phyloP scores from a whole-genome alignment of 441 rosid genomes.

The Croton setiger region DNA sequence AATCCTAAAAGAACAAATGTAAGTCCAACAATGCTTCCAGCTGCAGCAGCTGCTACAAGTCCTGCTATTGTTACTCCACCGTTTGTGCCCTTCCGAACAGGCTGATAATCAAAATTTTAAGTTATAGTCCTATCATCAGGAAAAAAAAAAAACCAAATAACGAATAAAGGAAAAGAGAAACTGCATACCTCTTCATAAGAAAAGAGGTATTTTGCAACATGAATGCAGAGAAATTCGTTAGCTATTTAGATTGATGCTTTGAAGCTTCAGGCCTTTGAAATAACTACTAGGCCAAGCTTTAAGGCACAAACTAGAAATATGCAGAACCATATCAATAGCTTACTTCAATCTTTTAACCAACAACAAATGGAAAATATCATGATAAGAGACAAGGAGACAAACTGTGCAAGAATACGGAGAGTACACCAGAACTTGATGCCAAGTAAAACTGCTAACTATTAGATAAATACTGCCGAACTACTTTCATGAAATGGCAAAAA shows the following conservation, averaged over 20 bases:
- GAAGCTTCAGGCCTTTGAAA: neutral
- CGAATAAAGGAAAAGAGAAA: neutral
- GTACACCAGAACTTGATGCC: neutral
- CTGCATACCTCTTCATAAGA: neutral
- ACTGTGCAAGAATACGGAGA: neutral
- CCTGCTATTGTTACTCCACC: conserved; percentile 88
- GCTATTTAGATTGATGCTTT: conserved; percentile 2
- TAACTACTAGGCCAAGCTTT: neutral
- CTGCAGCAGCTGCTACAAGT: conserved; percentile 75
- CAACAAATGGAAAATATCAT: neutral
- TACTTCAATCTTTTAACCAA: neutral
- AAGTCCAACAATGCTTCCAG: conserved; percentile 68
- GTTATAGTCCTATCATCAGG: neutral
- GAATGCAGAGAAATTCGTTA: neutral
- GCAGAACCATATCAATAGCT: neutral
- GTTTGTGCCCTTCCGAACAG: conserved; percentile 84
- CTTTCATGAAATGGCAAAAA: neutral
- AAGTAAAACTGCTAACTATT: neutral
- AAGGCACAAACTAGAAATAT: neutral
- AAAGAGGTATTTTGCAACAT: neutral
- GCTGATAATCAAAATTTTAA: conserved; percentile 36
- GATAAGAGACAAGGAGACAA: neutral
- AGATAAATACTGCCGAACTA: neutral
- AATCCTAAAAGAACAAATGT: conserved; percentile 61
- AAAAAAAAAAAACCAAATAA: neutral